These are phyloP conservation scores for Polytrichum formosum DNA, from an alignment of 225 moss, liverwort and hornwort genomes.

Conservation along the genomic window DNA sequence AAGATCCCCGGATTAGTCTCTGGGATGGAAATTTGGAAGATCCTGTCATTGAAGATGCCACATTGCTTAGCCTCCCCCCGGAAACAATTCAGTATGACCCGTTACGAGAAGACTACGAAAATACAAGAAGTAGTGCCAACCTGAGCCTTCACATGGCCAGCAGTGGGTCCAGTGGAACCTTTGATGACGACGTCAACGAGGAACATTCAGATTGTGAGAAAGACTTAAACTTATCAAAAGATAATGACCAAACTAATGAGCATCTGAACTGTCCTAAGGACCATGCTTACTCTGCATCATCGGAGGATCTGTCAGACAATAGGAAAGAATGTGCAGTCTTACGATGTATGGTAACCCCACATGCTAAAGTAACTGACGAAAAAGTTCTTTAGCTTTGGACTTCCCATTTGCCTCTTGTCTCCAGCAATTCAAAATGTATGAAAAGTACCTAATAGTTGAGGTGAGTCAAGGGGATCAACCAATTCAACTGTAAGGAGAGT, in stretches of 20 bases:
- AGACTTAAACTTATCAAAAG: background rate
- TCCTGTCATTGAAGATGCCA: constrained; percentile 57
- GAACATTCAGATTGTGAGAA: background rate
- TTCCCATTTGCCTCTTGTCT: too few relatives aligned
- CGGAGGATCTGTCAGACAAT: background rate
- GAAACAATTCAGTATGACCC: constrained; percentile 76
- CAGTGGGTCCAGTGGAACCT: background rate
- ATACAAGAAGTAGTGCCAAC: constrained; percentile 9
- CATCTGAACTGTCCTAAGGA: background rate
- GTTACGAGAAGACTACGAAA: constrained; percentile 32
- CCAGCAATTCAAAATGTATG: too few relatives aligned
- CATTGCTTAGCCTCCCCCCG: constrained; percentile 44
- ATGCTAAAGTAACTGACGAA: background rate
- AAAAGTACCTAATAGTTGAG: too few relatives aligned
- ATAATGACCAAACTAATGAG: background rate
- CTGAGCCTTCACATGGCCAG: constrained; percentile 4
- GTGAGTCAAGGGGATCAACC: too few relatives aligned
- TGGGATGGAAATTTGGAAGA: constrained; percentile 63
- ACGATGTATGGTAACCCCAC: background rate
- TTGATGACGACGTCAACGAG: background rate
- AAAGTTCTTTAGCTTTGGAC: too few relatives aligned
- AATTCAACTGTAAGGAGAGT: too few relatives aligned
- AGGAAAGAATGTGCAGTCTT: background rate
- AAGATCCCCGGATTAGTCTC: constrained; percentile 34
- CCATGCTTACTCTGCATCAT: background rate